Conservation (phyloP, 2,329 filamentous ascomycete species). For the Colletotrichum kahawae region DNA sequence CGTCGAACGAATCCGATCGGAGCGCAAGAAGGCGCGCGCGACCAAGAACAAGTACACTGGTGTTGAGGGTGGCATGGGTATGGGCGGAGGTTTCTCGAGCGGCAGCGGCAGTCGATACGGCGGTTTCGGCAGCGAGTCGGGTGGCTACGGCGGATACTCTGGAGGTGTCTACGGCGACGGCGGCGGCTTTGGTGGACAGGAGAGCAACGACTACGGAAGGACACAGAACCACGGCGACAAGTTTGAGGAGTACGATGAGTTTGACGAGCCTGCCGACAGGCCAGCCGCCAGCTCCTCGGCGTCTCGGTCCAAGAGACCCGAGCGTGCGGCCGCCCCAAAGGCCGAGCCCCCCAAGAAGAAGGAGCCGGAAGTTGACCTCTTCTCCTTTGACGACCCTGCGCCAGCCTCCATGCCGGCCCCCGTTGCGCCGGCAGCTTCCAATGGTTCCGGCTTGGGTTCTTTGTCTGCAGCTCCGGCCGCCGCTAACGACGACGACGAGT, state of each 20-base stretch:
- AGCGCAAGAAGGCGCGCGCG: constrained; percentile 86
- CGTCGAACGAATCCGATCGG: constrained; percentile 82
- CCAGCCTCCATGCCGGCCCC: constrained; percentile 51
- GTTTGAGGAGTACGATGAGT: constrained; percentile 98
- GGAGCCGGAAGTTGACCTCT: constrained; percentile 88
- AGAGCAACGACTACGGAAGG: constrained; percentile 59
- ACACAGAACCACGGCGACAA: constrained; percentile 64
- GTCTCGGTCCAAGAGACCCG: constrained; percentile 53
- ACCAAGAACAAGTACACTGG: constrained; percentile 96
- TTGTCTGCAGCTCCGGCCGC: constrained; percentile 40
- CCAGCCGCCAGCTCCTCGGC: constrained; percentile 52
- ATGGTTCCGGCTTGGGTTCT: constrained; percentile 51
- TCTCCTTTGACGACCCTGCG: constrained; percentile 85
- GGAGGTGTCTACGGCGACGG: constrained; percentile 92
- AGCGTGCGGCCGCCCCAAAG: constrained; percentile 60
- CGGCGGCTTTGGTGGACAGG: constrained; percentile 85
- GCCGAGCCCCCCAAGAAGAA: constrained; percentile 78
- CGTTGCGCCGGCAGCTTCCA: constrained; percentile 49
- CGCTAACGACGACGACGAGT: constrained; percentile 73
- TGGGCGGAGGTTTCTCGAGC: constrained; percentile 62
- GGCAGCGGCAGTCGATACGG: constrained; percentile 70
- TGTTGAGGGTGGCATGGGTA: constrained; percentile 79
- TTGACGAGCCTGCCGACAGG: constrained; percentile 71
- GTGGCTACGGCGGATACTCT: constrained; percentile 68
- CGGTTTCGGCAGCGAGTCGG: constrained; percentile 89